Evolutionary conservation across 768 basidiomycete species (phyloP).

Genomic region (Obba rivulosa): DNA sequence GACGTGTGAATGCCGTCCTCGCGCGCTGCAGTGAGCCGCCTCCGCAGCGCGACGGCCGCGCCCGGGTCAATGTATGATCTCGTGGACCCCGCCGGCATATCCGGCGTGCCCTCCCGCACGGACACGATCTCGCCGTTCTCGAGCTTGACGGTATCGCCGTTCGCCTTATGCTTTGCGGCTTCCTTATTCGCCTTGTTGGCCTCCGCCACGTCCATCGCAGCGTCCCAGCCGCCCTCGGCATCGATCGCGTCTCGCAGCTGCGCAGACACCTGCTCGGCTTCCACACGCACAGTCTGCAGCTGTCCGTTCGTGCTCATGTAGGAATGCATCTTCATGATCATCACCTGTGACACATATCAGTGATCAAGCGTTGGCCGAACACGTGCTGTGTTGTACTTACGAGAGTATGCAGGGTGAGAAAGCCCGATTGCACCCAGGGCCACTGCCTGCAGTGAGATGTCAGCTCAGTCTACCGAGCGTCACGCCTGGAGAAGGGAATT

Average conservation of each 20-base stretch:
- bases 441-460: conserved; percentile 55
- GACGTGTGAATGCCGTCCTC: neutral
- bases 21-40: conserved; percentile 36
- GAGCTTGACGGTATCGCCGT: neutral
- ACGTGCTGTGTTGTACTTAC: conserved; percentile 35
- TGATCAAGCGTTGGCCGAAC: neutral
- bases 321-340: conserved; percentile 97
- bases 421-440: conserved; percentile 98
- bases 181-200: conserved; percentile 20
- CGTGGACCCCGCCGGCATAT: conserved; percentile 39
- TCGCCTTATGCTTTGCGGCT: neutral
- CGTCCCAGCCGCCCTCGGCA: conserved; percentile 61
- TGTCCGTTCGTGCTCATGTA: conserved; percentile 88
- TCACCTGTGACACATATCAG: conserved; percentile 38
- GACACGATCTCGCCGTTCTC: neutral
- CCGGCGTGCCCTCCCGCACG: conserved; percentile 30
- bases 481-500: too few relatives aligned
- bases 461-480: neutral
- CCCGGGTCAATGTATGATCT: conserved; percentile 49
- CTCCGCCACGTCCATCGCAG: conserved; percentile 49
- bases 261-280: conserved; percentile 38
- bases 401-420: conserved; percentile 80
- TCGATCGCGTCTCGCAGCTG: conserved; percentile 43
- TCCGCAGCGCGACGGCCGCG: conserved; percentile 48
- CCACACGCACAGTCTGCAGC: conserved; percentile 49